Percentiles rank a stretch among this genome's conserved stretches.
These are phyloP conservation scores for Brachypodium distachyon DNA, from an alignment of 202 grass and related monocot species.

Conservation along the genomic window DNA sequence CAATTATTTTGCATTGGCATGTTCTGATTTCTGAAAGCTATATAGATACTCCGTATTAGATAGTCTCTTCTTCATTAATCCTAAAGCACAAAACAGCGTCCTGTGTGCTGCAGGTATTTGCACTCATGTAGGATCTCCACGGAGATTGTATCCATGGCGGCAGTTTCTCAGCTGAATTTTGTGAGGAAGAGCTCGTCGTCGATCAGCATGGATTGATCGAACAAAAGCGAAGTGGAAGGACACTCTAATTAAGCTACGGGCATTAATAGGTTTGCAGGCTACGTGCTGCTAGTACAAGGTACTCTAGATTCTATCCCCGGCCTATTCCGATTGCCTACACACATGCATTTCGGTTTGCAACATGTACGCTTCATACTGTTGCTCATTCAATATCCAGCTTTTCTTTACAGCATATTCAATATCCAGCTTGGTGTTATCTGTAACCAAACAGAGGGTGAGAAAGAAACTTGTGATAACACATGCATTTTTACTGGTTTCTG, in stretches of 20 bases:
- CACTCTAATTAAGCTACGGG: background rate
- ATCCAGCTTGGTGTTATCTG: slow-evolving; percentile 3
- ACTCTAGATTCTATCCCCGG: background rate
- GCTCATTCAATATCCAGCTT: slow-evolving; percentile 16
- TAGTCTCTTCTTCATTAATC: background rate
- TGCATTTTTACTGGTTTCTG: too few relatives aligned
- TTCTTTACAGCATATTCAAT: too few relatives aligned
- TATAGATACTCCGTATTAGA: too few relatives aligned
- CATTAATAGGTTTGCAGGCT: too few relatives aligned
- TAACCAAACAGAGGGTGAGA: background rate
- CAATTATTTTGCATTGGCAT: background rate
- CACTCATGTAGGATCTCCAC: too few relatives aligned
- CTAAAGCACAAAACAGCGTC: background rate
- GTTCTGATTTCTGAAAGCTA: background rate
- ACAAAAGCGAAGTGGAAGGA: background rate
- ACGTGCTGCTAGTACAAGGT: background rate
- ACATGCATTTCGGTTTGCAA: background rate
- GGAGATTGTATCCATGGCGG: too few relatives aligned
- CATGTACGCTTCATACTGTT: background rate
- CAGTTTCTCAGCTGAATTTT: background rate
- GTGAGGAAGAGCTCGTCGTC: background rate
- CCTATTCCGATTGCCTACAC: background rate
- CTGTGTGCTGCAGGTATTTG: too few relatives aligned
- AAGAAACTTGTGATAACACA: too few relatives aligned
- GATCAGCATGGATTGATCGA: background rate